Evolutionary conservation across 495 filamentous ascomycete genomes (phyloP), one percentile per base, ranked within the genome.

Genomic region (Lentithecium fluviatile): DNA sequence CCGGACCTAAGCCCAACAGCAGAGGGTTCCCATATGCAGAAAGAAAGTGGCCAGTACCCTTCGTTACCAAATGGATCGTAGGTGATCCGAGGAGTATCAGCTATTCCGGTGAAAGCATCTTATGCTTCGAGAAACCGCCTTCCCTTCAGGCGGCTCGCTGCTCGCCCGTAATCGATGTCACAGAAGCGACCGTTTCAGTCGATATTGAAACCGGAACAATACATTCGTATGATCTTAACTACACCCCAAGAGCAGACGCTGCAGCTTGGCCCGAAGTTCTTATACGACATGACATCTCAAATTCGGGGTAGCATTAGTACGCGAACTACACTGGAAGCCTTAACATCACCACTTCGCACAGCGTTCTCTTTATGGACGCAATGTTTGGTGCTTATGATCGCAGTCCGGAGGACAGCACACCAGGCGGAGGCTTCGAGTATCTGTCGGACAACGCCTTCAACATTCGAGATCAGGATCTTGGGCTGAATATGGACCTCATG

Each of bases 401-500:
- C 10, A 10, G 34, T 24, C 20, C 8, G 5, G 3, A 29, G 4
- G 6, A 29, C 12, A 25, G 1, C 32, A 11, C 29, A 8, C 21
- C n/a, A 12, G 3, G 6, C 15, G 38, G 25, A 17, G 52, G 45
- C 5, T 11, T 4, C 12, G 52, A n/a, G 42, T n/a, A 2, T 6
- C 48, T 52, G 20, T 17, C 17, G 1, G 37, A 45, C 21, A 32
- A 56, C 19, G 10, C 52, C 25, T 56, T 56, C 52, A 56, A 56
- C 42, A 21, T 56, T 12, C 37, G 52, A 5, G 52, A 56, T 15
- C 17, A 56, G 29, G 38, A n/a, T 4, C 2, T 19, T 10, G 43
- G 45, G 12, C 23, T 38, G 11, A 49, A 58, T 25, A n/a, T 58
- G 12, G 55, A 58, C 29, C 29, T 58, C 2, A 58, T 58, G 55